Evolutionary conservation across 345 rosid species (phyloP).

Genomic region (Turnera subulata): DNA sequence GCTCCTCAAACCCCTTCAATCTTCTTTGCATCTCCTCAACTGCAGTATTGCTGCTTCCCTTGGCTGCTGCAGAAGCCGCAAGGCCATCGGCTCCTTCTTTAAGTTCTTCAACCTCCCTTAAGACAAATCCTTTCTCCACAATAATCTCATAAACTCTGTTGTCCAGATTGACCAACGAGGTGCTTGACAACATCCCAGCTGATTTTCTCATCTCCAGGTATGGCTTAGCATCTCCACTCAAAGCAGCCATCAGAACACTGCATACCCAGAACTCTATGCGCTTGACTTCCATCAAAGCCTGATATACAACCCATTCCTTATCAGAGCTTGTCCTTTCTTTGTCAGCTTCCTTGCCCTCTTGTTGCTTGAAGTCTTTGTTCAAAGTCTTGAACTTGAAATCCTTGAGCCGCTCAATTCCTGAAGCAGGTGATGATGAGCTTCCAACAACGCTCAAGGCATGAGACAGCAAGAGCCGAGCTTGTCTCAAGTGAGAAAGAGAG

Average conservation of each 20-base stretch:
- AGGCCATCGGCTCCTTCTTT: conserved; percentile 40
- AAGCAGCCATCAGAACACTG: conserved; percentile 33
- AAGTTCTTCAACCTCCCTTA: conserved; percentile 46
- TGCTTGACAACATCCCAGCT: conserved; percentile 13
- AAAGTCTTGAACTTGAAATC: conserved; percentile 21
- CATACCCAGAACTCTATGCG: conserved; percentile 41
- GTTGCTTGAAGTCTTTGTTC: conserved; percentile 15
- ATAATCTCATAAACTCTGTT: conserved; percentile 17
- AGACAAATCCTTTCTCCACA: conserved; percentile 20
- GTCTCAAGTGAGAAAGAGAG: conserved; percentile 41
- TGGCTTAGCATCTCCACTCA: conserved; percentile 38
- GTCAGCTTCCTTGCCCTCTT: conserved; percentile 8
- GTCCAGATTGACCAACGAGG: conserved; percentile 28
- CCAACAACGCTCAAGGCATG: conserved; percentile 41
- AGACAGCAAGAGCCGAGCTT: conserved; percentile 35
- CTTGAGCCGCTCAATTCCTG: conserved; percentile 32
- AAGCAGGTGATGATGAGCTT: conserved; percentile 42
- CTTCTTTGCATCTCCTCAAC: conserved; percentile 41
- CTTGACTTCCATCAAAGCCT: conserved; percentile 44
- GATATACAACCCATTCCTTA: conserved; percentile 33
- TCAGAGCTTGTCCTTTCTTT: conserved; percentile 18
- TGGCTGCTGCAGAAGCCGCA: conserved; percentile 27
- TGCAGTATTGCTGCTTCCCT: conserved; percentile 13
- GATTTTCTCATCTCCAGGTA: conserved; percentile 35
- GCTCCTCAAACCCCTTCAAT: conserved; percentile 36